Evolutionary conservation across 2,329 filamentous ascomycete genomes (phyloP), one percentile per base, ranked within the genome.

Genomic region (Aspergillus spinulosporus): DNA sequence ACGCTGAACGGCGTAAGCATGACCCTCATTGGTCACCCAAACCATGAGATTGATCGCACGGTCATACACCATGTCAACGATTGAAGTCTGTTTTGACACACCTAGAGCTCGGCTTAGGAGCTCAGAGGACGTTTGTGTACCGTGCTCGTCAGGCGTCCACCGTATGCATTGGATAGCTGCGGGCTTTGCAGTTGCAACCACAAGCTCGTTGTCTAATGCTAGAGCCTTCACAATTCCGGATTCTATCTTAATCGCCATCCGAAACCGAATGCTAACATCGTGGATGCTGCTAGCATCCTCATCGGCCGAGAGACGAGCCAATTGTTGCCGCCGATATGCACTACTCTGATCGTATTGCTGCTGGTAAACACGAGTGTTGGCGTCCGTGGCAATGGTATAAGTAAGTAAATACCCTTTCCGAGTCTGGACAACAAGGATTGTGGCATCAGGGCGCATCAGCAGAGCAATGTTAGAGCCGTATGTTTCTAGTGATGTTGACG

Each of bases 181-280:
- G 3, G 94, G 94, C 68, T 94, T 96, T 56, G 85, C 82, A 0
- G 94, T 99, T 3, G 94, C 90, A 51, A 99, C 92, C 21, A 97
- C 82, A 40, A 99, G 79, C 72, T 97, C 94, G 54, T 96, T 90
- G 63, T 97, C 94, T 21, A 97, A 81, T 2, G 94, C 93, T 53
- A 97, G 77, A 8, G 90, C 91, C 66, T 87, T 90, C 64, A 87
- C 87, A 65, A 99, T 97, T 2, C 94, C 94, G 2, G 94, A 94
- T 74, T 99, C 94, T 14, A 99, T 91, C 71, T 96, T 95, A 68
- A 99, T 97, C 11, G 96, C 93, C 89, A 97, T 96, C 56, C 93
- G 85, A 74, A 99, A 99, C 8, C 91, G 88, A 48, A 99, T 82
- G 66, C 88, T 96, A 54, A 96, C 85, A 74, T 99, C 94, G 52